Evolutionary conservation across 768 basidiomycete genomes (phyloP).

Genomic region (Galerina sulciceps): DNA sequence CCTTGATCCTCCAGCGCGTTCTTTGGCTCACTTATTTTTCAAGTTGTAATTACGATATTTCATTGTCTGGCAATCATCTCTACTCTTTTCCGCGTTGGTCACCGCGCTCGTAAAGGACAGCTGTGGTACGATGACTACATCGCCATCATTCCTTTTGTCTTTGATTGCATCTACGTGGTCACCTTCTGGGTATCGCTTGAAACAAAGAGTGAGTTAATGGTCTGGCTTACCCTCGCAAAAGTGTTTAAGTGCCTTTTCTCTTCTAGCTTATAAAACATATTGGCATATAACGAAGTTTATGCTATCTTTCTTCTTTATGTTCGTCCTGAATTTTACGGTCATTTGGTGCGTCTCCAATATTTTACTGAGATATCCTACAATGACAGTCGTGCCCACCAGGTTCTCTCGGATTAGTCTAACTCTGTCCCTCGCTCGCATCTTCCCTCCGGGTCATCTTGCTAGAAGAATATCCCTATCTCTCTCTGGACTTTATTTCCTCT

Average conservation of each 20-base stretch:
- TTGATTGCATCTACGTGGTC: conserved; percentile 1
- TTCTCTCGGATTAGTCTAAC: conserved; percentile 5
- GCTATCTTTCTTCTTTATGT: conserved; percentile 1
- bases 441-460: conserved; percentile 5
- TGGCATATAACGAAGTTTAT: background rate
- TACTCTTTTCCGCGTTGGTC: conserved; percentile 1
- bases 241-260: background rate
- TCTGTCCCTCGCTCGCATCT: conserved; percentile 6
- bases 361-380: background rate
- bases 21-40: background rate
- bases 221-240: background rate
- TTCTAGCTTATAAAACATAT: background rate
- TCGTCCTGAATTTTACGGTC: background rate
- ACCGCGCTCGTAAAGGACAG: background rate
- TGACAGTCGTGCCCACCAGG: background rate
- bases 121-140: conserved; percentile 8
- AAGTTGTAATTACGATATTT: conserved; percentile 3
- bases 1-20: background rate
- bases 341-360: conserved; percentile 1
- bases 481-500: background rate
- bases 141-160: background rate
- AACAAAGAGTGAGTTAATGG: background rate
- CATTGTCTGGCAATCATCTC: background rate
- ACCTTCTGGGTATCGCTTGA: background rate
- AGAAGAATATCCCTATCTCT: background rate